Base-by-base conservation (phyloP, 805 yeast species). In the Saccharomycopsis sp. region DNA sequence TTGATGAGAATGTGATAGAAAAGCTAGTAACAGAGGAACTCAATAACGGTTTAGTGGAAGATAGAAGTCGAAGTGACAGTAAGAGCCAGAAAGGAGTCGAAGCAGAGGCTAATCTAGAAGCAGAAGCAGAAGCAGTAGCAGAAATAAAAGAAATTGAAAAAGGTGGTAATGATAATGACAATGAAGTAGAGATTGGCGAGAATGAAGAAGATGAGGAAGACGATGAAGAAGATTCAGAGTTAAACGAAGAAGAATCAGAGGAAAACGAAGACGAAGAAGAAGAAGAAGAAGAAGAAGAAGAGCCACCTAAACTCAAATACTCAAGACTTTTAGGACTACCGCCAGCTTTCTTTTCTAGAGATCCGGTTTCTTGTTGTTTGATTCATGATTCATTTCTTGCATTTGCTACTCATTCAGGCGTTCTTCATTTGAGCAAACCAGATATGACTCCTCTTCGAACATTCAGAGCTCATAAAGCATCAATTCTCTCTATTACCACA, bases 401-500 rank as follows among this genome's bases (percentile, higher is more conserved):
- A 9, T 83, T 86, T 63, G 97, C 94, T 1, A 85, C 96, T 0
- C 96, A 92, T 50, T 74, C 92, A 0, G 97, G 97, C 0, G 60
- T 83, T 2, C 58, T 89, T 1, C 87, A 84, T 49, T 58, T 89
- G 13, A 69, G 83, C 1, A 63, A 64, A 8, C 68, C 85, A 0
- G 75, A 76, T 28, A 69, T 81, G 47, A 60, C 69, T 5, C 58
- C 79, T 0, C 61, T 87, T 1, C 67, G 94, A 29, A 79, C 95
- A 0, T 70, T 84, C 45, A 74, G 85, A 50, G 87, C 89, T 1
- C 95, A 94, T 52, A 67, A 84, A 35, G 87, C 96, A 0, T 85
- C 96, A 0, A 72, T 92, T 2, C 60, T 88, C 31, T 73, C 85
- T 0, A 66, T 86, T 0, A 73, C 77, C 40, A 68, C 81, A 1